phyloP scores from a whole-genome alignment of 129 eudicot genomes.

The Pittosporum tobira region DNA sequence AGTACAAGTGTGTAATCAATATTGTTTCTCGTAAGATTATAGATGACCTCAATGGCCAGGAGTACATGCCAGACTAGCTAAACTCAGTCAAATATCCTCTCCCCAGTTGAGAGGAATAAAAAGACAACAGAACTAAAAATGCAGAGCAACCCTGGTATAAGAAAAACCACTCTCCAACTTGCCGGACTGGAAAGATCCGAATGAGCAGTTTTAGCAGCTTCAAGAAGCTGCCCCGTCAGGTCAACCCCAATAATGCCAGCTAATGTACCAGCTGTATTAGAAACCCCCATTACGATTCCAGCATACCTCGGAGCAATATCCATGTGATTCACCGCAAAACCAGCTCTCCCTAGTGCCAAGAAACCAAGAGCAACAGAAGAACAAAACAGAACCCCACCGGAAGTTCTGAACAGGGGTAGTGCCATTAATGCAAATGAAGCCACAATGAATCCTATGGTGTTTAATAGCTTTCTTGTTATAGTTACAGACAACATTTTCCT shows the following conservation, averaged over 20 bases:
- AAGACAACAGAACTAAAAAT: constrained; percentile 62
- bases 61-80: not conserved
- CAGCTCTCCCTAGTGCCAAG: constrained; percentile 87
- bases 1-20: no score
- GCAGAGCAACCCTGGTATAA: constrained; percentile 71
- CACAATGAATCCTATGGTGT: constrained; percentile 65
- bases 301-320: constrained; percentile 91
- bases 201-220: constrained; percentile 65
- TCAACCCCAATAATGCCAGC: constrained; percentile 85
- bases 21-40: no score
- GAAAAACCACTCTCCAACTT: constrained; percentile 73
- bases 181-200: constrained; percentile 60
- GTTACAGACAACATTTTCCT: constrained; percentile 66
- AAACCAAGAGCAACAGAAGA: constrained; percentile 85
- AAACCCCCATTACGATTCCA: constrained; percentile 89
- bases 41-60: no score
- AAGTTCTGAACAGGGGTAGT: constrained; percentile 64
- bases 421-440: constrained; percentile 76
- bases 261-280: constrained; percentile 83
- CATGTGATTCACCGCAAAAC: constrained; percentile 94
- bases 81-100: constrained; percentile 73
- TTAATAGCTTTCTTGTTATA: constrained; percentile 61
- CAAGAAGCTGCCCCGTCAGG: constrained; percentile 78
- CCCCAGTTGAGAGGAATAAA: constrained; percentile 68
- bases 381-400: constrained; percentile 72